These are phyloP conservation scores for Bonia amplexicaulis DNA, from an alignment of 176 grass and related monocot genomes.

Conservation along the genomic window DNA sequence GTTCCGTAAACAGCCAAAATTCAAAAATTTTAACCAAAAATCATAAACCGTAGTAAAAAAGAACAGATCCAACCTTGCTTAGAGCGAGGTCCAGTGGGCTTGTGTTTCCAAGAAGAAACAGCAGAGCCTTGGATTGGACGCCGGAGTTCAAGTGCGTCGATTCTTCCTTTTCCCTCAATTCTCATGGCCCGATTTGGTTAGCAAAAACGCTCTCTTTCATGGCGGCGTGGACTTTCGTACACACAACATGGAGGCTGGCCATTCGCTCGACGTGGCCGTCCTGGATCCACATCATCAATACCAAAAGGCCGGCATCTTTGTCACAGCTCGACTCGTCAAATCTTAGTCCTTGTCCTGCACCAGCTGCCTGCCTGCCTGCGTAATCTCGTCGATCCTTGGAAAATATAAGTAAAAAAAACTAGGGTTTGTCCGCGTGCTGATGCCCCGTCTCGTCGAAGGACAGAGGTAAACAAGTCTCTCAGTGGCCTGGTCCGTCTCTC, in stretches of 20 bases:
- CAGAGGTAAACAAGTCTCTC: not conserved
- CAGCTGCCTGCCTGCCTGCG: not conserved
- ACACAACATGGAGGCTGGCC: not conserved
- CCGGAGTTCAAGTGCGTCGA: not conserved
- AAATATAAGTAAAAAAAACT: not conserved
- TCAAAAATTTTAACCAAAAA: too few species aligned
- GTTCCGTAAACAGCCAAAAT: too few species aligned
- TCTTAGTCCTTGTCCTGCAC: conserved; percentile 13
- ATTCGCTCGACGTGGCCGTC: not conserved
- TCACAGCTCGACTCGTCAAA: conserved; percentile 23
- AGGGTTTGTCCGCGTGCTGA: not conserved
- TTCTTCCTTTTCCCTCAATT: not conserved
- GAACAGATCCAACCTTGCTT: too few species aligned
- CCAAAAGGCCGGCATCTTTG: not conserved
- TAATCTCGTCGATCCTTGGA: not conserved
- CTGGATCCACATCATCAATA: not conserved
- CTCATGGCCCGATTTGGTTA: not conserved
- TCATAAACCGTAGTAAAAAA: too few species aligned
- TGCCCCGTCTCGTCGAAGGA: conserved; percentile 13
- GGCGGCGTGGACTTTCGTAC: not conserved
- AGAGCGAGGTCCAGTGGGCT: conserved; percentile 14
- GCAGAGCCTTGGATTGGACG: not conserved
- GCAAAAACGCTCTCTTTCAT: not conserved
- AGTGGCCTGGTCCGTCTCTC: too few species aligned
- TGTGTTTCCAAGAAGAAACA: not conserved